Percentiles rank a stretch among this genome's conserved stretches.
Evolutionary conservation across 352 stramenopile genomes (phyloP).

Genomic region (Phytophthora citricola): DNA sequence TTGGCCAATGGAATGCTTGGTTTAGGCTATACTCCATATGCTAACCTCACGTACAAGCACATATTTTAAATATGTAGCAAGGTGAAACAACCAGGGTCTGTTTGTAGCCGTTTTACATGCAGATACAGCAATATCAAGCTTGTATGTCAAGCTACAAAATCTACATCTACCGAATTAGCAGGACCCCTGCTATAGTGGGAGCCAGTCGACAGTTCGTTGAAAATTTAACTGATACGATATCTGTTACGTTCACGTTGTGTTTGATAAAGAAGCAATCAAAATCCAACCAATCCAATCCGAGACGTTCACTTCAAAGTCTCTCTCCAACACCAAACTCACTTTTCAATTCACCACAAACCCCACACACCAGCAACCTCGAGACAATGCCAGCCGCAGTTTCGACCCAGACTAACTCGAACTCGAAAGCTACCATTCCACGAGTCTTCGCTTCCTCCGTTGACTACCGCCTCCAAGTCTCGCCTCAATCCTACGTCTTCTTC

Average conservation of each 20-base stretch:
- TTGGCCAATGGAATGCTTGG: conserved; percentile 12
- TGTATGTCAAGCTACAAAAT: too few species aligned
- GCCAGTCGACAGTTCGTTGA: too few species aligned
- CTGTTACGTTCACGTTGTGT: conserved; percentile 3
- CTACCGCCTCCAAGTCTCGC: conserved; percentile 24
- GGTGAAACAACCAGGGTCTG: too few species aligned
- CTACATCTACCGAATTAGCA: not conserved
- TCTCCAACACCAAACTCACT: conserved; percentile 1
- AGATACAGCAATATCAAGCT: too few species aligned
- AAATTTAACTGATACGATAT: not conserved
- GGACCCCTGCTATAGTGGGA: too few species aligned
- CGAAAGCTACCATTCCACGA: conserved; percentile 15
- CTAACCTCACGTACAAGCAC: conserved; percentile 26
- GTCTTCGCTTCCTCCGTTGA: conserved; percentile 33
- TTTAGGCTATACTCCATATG: not conserved
- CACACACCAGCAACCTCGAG: not conserved
- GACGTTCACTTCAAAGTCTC: conserved; percentile 9
- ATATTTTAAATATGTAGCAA: not conserved
- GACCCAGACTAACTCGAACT: not conserved
- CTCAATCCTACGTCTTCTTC: conserved; percentile 39
- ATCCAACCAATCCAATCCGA: conserved; percentile 20
- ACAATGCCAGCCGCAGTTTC: not conserved
- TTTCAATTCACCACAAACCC: conserved; percentile 7
- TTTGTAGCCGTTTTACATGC: too few species aligned
- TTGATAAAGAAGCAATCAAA: conserved; percentile 13